Evolutionary conservation across 2,329 filamentous ascomycete species (phyloP), one percentile per base, ranked within the genome.

Genomic region (Fusarium sp.): DNA sequence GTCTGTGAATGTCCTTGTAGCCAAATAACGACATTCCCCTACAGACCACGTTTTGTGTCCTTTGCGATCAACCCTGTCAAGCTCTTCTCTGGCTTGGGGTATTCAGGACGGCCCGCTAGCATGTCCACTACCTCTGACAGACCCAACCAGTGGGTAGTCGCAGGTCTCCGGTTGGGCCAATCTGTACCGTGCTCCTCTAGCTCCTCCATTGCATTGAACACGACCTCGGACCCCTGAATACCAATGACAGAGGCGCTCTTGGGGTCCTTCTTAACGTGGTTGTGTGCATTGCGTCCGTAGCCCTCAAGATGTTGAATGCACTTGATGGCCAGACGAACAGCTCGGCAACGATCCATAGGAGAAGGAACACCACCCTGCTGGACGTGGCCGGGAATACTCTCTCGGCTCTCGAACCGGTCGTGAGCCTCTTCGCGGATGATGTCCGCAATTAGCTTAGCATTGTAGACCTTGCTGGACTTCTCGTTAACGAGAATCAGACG

Each of bases 401-500:
- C 92, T 67, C 95, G 91, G 48, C 93, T 93, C 81, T 99, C 96
- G 78, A 99, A 99, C 18, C 94, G 91, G 71, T 94, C 94, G 75
- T 93, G 91, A 12, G 94, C 93, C 81, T 98, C 96, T 74, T 97
- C 94, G 64, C 93, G 93, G 83, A 99, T 97, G 83, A 98, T 98
- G 78, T 95, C 92, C 37, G 95, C 95, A 77, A 99, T 95, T 63
- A 98, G 89, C 81, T 97, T 94, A 20, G 96, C 97, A 53, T 88
- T 93, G 86, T 98, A 98, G 18, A 95, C 95, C 76, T 88, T 90
- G 77, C 93, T 97, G 10, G 96, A 93, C 82, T 94, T 95, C 82
- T 99, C 96, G 81, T 98, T 98, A 80, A 97, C 90, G n/a, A 99
- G 89, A 71, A 99, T 97, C 68, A 98, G 88, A 74, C 97, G 95